Base-by-base conservation (phyloP, 2,329 filamentous ascomycete genomes). In the Cordyceps farinosa region DNA sequence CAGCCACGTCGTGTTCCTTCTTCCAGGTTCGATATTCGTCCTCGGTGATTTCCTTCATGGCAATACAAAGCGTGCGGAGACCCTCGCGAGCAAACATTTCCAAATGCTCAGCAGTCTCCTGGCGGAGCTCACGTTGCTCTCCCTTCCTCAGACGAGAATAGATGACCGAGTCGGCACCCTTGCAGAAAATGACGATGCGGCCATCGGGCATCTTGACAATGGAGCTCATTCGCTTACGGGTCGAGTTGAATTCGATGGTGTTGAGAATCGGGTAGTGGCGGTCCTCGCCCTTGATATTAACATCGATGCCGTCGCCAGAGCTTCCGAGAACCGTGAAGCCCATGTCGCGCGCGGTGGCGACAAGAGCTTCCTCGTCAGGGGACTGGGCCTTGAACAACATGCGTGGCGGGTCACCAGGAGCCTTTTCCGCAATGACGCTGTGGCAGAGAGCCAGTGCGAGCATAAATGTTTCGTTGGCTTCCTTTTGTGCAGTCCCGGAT, bases 301-400 rank as follows among this genome's bases (percentile, higher is more conserved):
- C 73, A 59, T 91, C 86, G 66, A 99, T 90, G 59, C 91, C 91
- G 66, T 96, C 90, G 44, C 86, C 84, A 2, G 89, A 87, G 65
- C 88, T 86, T 30, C 92, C 92, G 13, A 98, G 83, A 6, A 98
- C 91, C 1, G 92, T 97, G 72, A 97, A 98, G 4, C 95, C 95
- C 79, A 94, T 92, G 70, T 99, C 96, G 64, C 93, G 90, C 65
- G 96, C 95, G 32, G 96, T 98, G 22, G 93, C 87, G 8, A 99
- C 95, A 15, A 99, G 81, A 13, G 95, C 95, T 61, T 95, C 92
- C 77, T 99, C 95, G 71, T 99, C 95, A 1, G 95, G 95, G 47
- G 93, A 98, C 73, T 99, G 95, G 0, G 95, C 95, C 78, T 96
- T 98, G 83, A 97, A 99, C 34, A 93, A 85, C 70, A 99, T 95